Base-by-base conservation (phyloP, 768 basidiomycete genomes). In the Clitopilus hobsonii region DNA sequence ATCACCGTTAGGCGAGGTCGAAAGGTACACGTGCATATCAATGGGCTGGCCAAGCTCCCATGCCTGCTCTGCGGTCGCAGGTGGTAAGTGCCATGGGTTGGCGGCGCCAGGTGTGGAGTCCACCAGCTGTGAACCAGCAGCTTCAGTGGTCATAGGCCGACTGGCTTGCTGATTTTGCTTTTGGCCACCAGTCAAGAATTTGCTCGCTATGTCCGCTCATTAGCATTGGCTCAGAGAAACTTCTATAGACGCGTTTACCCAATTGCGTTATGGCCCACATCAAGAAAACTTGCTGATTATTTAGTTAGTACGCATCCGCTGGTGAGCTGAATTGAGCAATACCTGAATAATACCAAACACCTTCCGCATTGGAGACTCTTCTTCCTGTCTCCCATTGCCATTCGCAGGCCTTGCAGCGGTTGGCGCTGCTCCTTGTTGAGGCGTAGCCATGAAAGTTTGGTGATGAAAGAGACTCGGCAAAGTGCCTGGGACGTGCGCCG, bases 1-100 rank as follows among this genome's bases (percentile, higher is more conserved):
- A 60, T 86, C 81, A 6, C 76, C 80, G 5, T 66, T 73, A 1
- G 83, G 84, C 1, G 83, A 83, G 0, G 86, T 88, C 18, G 91
- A 83, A 28, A 94, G 70, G 63, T 85, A 80, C 3, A 92, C 81
- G 56, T 92, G 79, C 81, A 91, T 85, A 41, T 86, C 80, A 7
- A 92, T 67, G 2, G 74, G 69, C 52, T 83, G 75, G 1, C 80
- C 83, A 1, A 88, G 71, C 8, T 72, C 66, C 89, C 89, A 92
- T 36, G 79, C 82, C 4, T 75, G 79, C 13, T 69, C 56, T 1
- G 74, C 83, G 24, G 83, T 75, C 13, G 69, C 71, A 5, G 89
- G 88, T 6, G 84, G 81, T 13, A 79, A 65, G n/a, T 67, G 56
- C 65, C 73, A 72, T 7, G 84, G 79, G 60, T 84, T 75, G 5